Base-by-base conservation (phyloP, 805 yeast genomes). In the Tetrapisispora fleetii region DNA sequence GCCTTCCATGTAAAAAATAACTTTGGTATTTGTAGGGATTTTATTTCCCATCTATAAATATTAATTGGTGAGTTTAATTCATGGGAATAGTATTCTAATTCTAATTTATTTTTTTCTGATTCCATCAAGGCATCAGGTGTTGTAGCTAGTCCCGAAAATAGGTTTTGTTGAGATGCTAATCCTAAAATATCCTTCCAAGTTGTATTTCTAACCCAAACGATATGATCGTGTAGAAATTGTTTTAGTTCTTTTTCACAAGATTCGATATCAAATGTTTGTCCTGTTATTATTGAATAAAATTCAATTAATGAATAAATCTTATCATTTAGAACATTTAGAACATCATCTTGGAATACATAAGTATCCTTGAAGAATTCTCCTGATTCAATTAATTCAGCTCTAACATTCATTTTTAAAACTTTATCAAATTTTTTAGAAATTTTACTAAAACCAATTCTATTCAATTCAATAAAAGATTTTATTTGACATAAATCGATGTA, bases 171-270 rank as follows among this genome's bases (percentile, higher is more conserved):
- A 24, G 49, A 47, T 60, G 87, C 95, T 58, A 90, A 68, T 5
- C 93, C 91, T 54, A 90, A 77, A 82, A 91, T 81, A 63, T 90
- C 96, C 58, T 93, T 81, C 98, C 98, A 90, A 18, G 89, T 95
- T 0, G 95, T 90, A 61, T 85, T 86, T 67, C 98, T 78, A 67
- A 90, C 97, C 93, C 96, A 91, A n/a, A 90, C 96, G 43, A 90
- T 85, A 63, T 89, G 95, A 58, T 91, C 97, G 50, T 96, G 77
- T 54, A 91, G 68, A 52, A 74, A 78, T 2, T 81, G 73, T 48
- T 79, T 77, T 52, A 82, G 67, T 57, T 80, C 85, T 4, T 73
- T 64, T 54, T 68, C 74, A 32, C 81, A 79, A 10, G 66, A 57
- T 36, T 71, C 77, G 13, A 75, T 55, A 40, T 62, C 58, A 24